Percentiles rank a stretch among this genome's conserved stretches.
Evolutionary conservation across 371 early-diverging fungal genomes (phyloP).

Genomic region (Nematocida displodere): DNA sequence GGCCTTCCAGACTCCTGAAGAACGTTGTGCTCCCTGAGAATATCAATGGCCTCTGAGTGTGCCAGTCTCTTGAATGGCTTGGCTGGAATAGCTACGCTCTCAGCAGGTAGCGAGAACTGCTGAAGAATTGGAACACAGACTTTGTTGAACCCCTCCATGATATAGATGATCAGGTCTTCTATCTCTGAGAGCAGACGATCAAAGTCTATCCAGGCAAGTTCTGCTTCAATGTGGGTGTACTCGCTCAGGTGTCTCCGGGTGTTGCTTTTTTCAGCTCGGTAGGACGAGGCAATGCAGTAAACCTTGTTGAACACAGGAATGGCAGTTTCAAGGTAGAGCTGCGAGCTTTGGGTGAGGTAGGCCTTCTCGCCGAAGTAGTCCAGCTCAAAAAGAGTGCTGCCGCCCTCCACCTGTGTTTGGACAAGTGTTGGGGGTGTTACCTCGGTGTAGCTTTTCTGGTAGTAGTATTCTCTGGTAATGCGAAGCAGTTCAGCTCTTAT

Average conservation of each 20-base stretch:
- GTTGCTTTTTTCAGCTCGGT: conserved; percentile 96
- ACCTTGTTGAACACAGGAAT: conserved; percentile 88
- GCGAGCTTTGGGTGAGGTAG: conserved; percentile 95
- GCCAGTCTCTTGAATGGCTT: conserved; percentile 86
- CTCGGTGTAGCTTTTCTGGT: conserved; percentile 74
- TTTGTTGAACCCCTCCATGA: conserved; percentile 74
- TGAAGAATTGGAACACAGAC: conserved; percentile 72
- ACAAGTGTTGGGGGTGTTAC: conserved; percentile 97
- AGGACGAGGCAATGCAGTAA: conserved; percentile 91
- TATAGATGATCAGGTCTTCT: conserved; percentile 78
- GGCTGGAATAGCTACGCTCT: conserved; percentile 66
- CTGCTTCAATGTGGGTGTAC: conserved; percentile 96
- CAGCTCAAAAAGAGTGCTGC: conserved; percentile 86
- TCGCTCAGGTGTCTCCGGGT: conserved; percentile 97
- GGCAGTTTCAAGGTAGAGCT: conserved; percentile 95
- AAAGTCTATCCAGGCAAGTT: conserved; percentile 85
- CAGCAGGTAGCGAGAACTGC: conserved; percentile 68
- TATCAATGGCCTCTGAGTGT: conserved; percentile 89
- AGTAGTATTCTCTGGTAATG: conserved; percentile 87
- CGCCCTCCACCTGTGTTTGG: conserved; percentile 99
- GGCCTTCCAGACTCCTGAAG: conserved; percentile 76
- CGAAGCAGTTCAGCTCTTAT: conserved; percentile 78
- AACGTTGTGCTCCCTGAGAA: conserved; percentile 73
- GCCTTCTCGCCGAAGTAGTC: conserved; percentile 93
- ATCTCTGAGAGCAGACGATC: conserved; percentile 78